Evolutionary conservation across 2,329 filamentous ascomycete genomes (phyloP), one percentile per base, ranked within the genome.

Genomic region (Colletotrichum acutatum): DNA sequence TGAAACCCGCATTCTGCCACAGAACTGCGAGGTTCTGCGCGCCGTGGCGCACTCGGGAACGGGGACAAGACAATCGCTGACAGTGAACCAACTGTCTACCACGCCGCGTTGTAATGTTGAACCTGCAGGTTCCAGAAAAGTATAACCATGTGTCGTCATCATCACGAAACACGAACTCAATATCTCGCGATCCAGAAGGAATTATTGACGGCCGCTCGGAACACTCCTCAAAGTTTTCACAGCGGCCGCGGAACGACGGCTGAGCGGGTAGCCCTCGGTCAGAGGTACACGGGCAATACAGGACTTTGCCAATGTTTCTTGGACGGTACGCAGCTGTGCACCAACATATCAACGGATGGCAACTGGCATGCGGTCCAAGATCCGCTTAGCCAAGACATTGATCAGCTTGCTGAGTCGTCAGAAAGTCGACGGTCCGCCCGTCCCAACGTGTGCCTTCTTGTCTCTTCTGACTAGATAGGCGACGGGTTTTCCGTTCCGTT

Each of bases 351-450:
- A 65, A 65, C 66, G 60, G 61, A 72, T 65, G 60, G 66, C 66
- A 72, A 72, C 66, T 72, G 60, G 56, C 66, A 70, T 70, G 66
- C 66, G 42, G 59, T 49, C 52, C 59, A 59, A 58, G 69, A 56
- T 59, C 49, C 59, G 60, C 60, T 42, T 19, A 49, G 66, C 66
- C 56, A 69, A 69, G 53, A 72, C 42, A 65, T 49, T 65, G 6
- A 32, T 46, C 62, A 54, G 69, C 66, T 49, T 63, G 32, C 42
- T 57, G 66, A 69, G n/a, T 66, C 53, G 52, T 59, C 53, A 57
- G 52, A 49, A 28, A 62, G 52, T 22, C 34, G 24, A 52, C 63
- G 53, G 58, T 28, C 26, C 58, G 46, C 32, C 26, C 42, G 46
- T 34, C 42, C 60, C n/a, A 14, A 30, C 34, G 14, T 32, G 56